phyloP scores from a whole-genome alignment of 768 basidiomycete genomes.

The Pseudohyphozyma bogoriensis region DNA sequence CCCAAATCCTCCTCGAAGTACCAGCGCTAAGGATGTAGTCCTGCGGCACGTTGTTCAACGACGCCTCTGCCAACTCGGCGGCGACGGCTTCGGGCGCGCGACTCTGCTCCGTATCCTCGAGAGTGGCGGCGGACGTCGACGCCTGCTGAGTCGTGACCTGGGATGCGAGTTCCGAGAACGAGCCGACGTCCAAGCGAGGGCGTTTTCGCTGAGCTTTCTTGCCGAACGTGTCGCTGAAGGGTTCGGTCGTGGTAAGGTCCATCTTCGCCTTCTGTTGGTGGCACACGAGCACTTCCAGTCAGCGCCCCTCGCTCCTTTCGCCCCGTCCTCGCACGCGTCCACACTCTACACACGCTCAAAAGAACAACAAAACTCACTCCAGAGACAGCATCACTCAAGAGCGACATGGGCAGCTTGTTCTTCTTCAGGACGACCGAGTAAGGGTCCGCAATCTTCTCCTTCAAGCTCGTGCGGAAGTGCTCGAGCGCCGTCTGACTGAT shows the following conservation, averaged over 20 bases:
- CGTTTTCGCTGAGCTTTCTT: constrained; percentile 89
- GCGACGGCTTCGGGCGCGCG: constrained; percentile 16
- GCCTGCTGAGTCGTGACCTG: constrained; percentile 6
- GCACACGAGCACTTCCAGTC: neutral
- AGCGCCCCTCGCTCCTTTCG: neutral
- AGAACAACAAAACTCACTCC: constrained; percentile 47
- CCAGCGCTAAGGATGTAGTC: constrained; percentile 65
- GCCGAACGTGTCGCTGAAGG: constrained; percentile 88
- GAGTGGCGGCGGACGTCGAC: constrained; percentile 11
- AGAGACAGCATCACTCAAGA: constrained; percentile 66
- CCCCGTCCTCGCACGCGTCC: neutral
- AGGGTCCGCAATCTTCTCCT: constrained; percentile 76
- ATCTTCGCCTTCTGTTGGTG: constrained; percentile 49
- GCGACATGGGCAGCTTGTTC: constrained; percentile 94
- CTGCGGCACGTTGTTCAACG: constrained; percentile 22
- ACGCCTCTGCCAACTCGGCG: constrained; percentile 14
- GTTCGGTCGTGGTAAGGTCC: constrained; percentile 92
- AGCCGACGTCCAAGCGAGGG: constrained; percentile 75
- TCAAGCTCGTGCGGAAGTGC: constrained; percentile 85
- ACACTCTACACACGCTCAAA: too few relatives aligned
- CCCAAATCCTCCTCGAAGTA: constrained; percentile 89
- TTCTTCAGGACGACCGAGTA: constrained; percentile 87
- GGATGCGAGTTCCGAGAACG: constrained; percentile 73
- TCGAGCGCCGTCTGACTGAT: constrained; percentile 93
- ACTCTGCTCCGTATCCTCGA: constrained; percentile 21